Evolutionary conservation across 805 yeast species (phyloP).

Genomic region (Peterozyma xylosa): DNA sequence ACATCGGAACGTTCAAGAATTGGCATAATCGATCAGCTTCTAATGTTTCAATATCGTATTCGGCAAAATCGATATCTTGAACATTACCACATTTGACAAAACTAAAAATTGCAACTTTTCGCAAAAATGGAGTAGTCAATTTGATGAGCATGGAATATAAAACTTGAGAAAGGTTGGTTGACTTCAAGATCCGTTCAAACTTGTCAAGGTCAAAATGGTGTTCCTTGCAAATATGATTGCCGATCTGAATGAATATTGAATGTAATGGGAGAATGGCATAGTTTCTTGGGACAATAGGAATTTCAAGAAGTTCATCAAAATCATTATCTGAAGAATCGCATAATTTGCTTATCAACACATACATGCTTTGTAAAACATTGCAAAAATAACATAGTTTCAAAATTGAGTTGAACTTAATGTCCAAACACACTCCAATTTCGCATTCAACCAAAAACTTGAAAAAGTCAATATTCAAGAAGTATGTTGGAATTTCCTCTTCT

Average conservation of each 20-base stretch:
- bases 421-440: constrained; percentile 38
- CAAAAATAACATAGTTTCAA: constrained; percentile 42
- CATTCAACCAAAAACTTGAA: constrained; percentile 45
- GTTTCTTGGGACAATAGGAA: not conserved
- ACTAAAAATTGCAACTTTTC: constrained; percentile 53
- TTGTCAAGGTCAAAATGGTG: not conserved
- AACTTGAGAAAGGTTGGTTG: constrained; percentile 22
- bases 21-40: constrained; percentile 52
- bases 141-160: constrained; percentile 49
- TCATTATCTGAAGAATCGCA: constrained; percentile 5
- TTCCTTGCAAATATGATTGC: too few relatives aligned
- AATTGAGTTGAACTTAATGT: constrained; percentile 37
- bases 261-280: too few relatives aligned
- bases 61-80: constrained; percentile 21
- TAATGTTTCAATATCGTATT: constrained; percentile 17
- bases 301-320: constrained; percentile 12
- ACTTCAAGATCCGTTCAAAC: constrained; percentile 9
- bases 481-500: constrained; percentile 3
- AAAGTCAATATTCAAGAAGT: constrained; percentile 29
- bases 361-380: constrained; percentile 41
- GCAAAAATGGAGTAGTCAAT: constrained; percentile 54
- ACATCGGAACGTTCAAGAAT: constrained; percentile 38
- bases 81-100: constrained; percentile 43
- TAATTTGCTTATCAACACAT: constrained; percentile 4
- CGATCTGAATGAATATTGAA: too few relatives aligned